phyloP scores from a whole-genome alignment of 148 eudicot genomes.

The Camellia granthamiana region DNA sequence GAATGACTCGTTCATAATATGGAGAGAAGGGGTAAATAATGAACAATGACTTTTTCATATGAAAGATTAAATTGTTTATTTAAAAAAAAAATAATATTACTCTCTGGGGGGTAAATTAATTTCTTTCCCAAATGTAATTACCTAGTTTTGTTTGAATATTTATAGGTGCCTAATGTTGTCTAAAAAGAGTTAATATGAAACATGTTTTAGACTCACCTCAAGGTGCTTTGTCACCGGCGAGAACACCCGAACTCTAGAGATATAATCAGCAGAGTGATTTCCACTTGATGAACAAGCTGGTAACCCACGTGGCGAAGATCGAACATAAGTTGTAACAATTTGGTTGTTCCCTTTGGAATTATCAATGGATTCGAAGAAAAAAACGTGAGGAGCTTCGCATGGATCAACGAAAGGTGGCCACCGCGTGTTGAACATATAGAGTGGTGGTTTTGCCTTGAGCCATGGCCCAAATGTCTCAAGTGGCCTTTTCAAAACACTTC shows the following conservation, averaged over 20 bases:
- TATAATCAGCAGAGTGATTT: conserved; percentile 21
- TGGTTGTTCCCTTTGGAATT: background rate
- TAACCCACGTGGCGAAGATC: conserved; percentile 3
- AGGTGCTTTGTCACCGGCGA: conserved; percentile 20
- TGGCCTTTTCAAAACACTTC: conserved; percentile 23
- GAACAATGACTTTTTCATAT: no score
- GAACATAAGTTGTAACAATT: conserved; percentile 13
- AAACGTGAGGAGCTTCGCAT: conserved; percentile 26
- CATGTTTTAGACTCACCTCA: conserved; percentile 10
- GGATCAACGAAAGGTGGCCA: background rate
- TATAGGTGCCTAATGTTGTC: no score
- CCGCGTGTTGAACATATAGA: conserved; percentile 22
- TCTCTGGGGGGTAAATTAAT: no score
- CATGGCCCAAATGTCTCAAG: conserved; percentile 25
- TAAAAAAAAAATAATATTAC: no score
- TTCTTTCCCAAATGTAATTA: no score
- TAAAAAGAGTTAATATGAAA: background rate
- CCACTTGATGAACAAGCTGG: conserved; percentile 2
- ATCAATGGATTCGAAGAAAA: conserved; percentile 14
- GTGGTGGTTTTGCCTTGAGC: background rate
- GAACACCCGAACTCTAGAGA: conserved; percentile 17
- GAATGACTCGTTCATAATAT: background rate
- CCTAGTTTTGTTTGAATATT: no score
- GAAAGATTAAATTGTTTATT: no score
- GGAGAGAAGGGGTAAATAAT: no score